Conservation (phyloP, 1,284 basidiomycete genomes). For the Ustilago loliicola region DNA sequence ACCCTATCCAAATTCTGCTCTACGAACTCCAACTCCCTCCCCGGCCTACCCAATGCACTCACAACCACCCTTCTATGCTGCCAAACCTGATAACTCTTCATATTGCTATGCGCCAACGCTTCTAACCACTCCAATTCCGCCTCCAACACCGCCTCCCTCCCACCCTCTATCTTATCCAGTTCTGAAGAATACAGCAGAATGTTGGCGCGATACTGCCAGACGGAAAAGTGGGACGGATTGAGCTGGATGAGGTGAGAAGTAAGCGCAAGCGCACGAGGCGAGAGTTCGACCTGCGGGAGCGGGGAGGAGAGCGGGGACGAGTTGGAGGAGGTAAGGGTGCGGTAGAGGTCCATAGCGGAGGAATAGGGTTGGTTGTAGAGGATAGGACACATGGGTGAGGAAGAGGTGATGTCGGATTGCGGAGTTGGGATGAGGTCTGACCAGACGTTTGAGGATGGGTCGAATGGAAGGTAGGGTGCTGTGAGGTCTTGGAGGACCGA, state of each 20-base stretch:
- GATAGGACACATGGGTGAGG: constrained; percentile 65
- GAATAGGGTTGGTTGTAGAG: constrained; percentile 62
- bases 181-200: constrained; percentile 47
- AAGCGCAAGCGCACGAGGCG: constrained; percentile 55
- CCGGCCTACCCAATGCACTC: constrained; percentile 50
- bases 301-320: constrained; percentile 4
- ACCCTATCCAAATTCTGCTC: constrained; percentile 49
- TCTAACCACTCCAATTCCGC: constrained; percentile 61
- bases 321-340: constrained; percentile 47
- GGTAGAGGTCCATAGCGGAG: constrained; percentile 64
- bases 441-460: constrained; percentile 52
- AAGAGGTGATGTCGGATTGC: constrained; percentile 55
- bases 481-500: constrained; percentile 32
- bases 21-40: constrained; percentile 57
- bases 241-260: constrained; percentile 60
- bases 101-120: constrained; percentile 56
- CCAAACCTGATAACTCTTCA: constrained; percentile 70
- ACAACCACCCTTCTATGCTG: constrained; percentile 64
- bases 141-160: constrained; percentile 19
- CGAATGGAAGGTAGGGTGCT: constrained; percentile 49
- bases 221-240: constrained; percentile 62
- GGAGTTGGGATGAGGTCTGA: constrained; percentile 56
- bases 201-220: constrained; percentile 65
- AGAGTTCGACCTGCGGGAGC: constrained; percentile 35
- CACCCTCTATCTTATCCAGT: constrained; percentile 1